phyloP scores from a whole-genome alignment of 2,329 filamentous ascomycete species.

The Capronia americana region DNA sequence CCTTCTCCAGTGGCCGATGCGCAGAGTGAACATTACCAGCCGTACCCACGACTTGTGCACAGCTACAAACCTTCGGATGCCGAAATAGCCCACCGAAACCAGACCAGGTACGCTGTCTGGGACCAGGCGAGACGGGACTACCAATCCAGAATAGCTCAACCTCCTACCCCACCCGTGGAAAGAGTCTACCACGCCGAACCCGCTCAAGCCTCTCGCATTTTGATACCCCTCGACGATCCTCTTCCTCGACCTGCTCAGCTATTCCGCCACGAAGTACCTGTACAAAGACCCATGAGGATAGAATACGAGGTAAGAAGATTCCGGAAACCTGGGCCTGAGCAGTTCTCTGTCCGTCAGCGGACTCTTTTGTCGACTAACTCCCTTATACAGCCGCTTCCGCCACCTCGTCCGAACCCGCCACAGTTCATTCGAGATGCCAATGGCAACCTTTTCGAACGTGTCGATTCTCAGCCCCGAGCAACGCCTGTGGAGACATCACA shows the following conservation, averaged over 20 bases:
- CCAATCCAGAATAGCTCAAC: slow-evolving; percentile 27
- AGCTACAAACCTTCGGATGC: slow-evolving; percentile 40
- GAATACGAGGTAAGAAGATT: slow-evolving; percentile 33
- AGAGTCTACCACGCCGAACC: slow-evolving; percentile 32
- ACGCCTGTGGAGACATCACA: slow-evolving; percentile 8
- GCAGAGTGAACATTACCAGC: slow-evolving; percentile 47
- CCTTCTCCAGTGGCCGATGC: slow-evolving; percentile 25
- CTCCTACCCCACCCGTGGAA: slow-evolving; percentile 27
- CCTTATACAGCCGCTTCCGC: slow-evolving; percentile 23
- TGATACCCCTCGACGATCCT: slow-evolving; percentile 32
- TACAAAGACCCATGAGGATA: slow-evolving; percentile 13
- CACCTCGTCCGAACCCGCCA: slow-evolving; percentile 30
- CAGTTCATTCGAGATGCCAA: slow-evolving; percentile 33
- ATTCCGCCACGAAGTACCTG: slow-evolving; percentile 18
- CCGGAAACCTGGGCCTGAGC: background rate
- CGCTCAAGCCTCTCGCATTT: slow-evolving; percentile 23
- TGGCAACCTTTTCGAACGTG: slow-evolving; percentile 35
- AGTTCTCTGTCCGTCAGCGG: background rate
- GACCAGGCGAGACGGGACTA: slow-evolving; percentile 50
- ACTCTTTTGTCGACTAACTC: background rate
- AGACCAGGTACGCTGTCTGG: slow-evolving; percentile 56
- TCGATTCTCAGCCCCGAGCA: slow-evolving; percentile 23
- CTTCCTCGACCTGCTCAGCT: slow-evolving; percentile 13
- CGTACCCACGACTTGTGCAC: slow-evolving; percentile 43
- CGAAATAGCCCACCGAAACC: slow-evolving; percentile 51